A percentile compares a stretch with the other conserved stretches of the same genome.
Evolutionary conservation across 441 rosid genomes (phyloP).

Genomic region (Biscutella laevigata): DNA sequence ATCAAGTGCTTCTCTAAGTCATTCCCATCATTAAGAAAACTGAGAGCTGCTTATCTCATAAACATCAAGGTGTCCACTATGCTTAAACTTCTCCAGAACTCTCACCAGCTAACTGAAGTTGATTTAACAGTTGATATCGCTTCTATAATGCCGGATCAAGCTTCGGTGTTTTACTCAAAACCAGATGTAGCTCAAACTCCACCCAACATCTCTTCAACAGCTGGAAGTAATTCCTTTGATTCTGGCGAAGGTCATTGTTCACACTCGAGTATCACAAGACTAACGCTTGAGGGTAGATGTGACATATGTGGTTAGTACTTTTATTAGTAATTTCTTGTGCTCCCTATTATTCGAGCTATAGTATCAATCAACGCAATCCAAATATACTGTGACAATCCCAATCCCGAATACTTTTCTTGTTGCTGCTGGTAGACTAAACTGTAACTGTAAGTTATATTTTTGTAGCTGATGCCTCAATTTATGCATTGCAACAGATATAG

Average conservation of each 20-base stretch:
- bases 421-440: neutral
- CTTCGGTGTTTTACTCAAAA: conserved; percentile 39
- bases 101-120: conserved; percentile 42
- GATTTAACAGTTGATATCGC: conserved; percentile 58
- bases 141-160: conserved; percentile 40
- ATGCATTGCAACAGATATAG: conserved; percentile 43
- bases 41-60: conserved; percentile 64
- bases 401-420: neutral
- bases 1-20: conserved; percentile 51
- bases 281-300: conserved; percentile 67
- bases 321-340: neutral
- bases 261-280: conserved; percentile 45
- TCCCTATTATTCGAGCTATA: neutral
- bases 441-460: neutral
- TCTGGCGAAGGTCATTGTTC: conserved; percentile 18
- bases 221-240: conserved; percentile 17
- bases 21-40: conserved; percentile 58
- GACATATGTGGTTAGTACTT: conserved; percentile 54
- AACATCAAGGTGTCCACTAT: conserved; percentile 41
- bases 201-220: conserved; percentile 21
- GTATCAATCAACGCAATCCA: neutral
- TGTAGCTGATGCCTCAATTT: neutral
- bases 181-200: conserved; percentile 20
- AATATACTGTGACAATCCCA: neutral
- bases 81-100: conserved; percentile 37